Conservation (phyloP, 169 alveolate genomes). For the Miamiensis avidus region DNA sequence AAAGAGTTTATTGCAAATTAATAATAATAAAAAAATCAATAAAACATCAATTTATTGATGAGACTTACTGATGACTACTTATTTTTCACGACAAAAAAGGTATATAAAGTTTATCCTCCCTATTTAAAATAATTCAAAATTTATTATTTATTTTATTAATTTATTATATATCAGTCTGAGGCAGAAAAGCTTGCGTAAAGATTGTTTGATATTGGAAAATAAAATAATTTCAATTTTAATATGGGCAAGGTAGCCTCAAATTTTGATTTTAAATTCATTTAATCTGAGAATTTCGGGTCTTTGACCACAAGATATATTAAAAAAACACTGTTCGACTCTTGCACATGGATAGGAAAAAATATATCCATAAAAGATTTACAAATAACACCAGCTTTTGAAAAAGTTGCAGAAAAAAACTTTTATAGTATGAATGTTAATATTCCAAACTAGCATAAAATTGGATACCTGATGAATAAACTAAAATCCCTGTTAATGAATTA, state of each 20-base stretch:
- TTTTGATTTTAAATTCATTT: conserved; percentile 1
- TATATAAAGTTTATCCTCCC: too few species aligned
- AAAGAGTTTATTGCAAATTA: background rate
- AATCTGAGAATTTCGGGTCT: too few species aligned
- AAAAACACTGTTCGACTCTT: background rate
- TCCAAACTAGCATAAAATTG: background rate
- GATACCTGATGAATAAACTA: background rate
- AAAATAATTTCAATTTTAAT: conserved; percentile 9
- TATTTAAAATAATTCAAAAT: too few species aligned
- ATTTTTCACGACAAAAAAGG: conserved; percentile 9
- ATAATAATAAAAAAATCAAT: background rate
- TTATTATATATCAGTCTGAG: background rate
- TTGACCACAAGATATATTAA: too few species aligned
- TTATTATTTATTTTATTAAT: too few species aligned
- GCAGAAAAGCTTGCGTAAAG: background rate
- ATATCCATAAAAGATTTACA: background rate
- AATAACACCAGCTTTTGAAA: background rate
- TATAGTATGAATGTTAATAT: background rate
- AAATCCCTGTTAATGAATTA: background rate
- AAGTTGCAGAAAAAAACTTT: background rate
- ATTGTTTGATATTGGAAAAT: background rate
- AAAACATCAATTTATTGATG: conserved; percentile 12
- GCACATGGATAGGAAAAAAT: conserved; percentile 22
- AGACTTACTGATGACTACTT: conserved; percentile 24
- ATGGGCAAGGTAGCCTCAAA: background rate